Base-by-base conservation (phyloP, 1,139 yeast species). In the Blastobotrys serpentis region DNA sequence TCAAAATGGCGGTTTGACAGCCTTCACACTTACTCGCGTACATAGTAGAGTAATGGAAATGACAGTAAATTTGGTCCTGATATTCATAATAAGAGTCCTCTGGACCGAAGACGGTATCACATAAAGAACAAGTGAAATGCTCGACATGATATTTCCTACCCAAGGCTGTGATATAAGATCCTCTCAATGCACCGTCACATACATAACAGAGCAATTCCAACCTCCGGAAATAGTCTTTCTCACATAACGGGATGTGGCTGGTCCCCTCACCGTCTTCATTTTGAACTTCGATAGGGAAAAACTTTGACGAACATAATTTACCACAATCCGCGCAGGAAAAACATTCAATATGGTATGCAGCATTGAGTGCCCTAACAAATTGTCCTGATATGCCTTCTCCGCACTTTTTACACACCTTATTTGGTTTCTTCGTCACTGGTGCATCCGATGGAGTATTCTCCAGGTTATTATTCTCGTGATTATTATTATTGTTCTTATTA, bases 51-150 rank as follows among this genome's bases (percentile, higher is more conserved):
- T 89, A 94, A 68, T 92, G 98, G 63, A 77, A 89, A 63, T 89
- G 96, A 64, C 98, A 92, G 67, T 84, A 92, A 16, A 92, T 83
- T 53, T 80, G 77, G 53, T 84, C 82, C 29, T 85, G 83, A 64
- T 87, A 94, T 66, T 92, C 97, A 65, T 90, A 92, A 66, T 87
- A 88, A 58, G 92, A 87, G 66, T 92, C 98, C 52, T 90, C 94
- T 1, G 88, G 82, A 43, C 94, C 96, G 66, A 95, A 92, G 18
- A 87, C 89, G 46, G 83, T 82, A 44, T 84, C 81, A 65, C 98
- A 94, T 23, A 88, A 81, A 11, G 87, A 83, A 69, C 98, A 92
- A 49, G 88, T 86, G 68, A 94, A 94, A 67, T 94, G 98, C 57
- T 94, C 97, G 49, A 92, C 82, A 62, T 94, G 98, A 65, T 89